phyloP scores from a whole-genome alignment of 305 asterid species.

The Fraxinus nigra region DNA sequence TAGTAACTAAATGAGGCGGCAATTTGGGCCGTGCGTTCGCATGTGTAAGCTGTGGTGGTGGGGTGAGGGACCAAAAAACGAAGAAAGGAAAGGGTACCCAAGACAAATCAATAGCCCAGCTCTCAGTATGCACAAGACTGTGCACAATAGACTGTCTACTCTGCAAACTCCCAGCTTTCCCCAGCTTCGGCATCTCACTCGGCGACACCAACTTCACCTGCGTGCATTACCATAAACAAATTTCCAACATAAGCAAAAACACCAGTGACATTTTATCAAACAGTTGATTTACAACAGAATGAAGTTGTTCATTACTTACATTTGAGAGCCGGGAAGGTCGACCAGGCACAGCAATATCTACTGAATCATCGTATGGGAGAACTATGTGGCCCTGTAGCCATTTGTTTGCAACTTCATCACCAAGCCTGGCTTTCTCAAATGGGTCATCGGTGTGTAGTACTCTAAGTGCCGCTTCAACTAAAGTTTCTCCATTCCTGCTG shows the following conservation, averaged over 20 bases:
- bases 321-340: slow-evolving; percentile 70
- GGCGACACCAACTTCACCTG: slow-evolving; percentile 93
- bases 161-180: slow-evolving; percentile 94
- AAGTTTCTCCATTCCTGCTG: slow-evolving; percentile 37
- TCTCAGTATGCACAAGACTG: slow-evolving; percentile 89
- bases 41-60: neutral
- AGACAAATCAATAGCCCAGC: slow-evolving; percentile 98
- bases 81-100: slow-evolving; percentile 52
- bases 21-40: neutral
- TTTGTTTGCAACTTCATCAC: slow-evolving; percentile 65
- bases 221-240: slow-evolving; percentile 12
- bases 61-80: neutral
- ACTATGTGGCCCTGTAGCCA: slow-evolving; percentile 65
- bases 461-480: slow-evolving; percentile 78
- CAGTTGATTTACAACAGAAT: slow-evolving; percentile 27
- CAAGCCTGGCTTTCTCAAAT: slow-evolving; percentile 76
- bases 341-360: slow-evolving; percentile 55
- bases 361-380: slow-evolving; percentile 43
- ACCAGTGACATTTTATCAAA: slow-evolving; percentile 40
- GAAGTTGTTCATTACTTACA: slow-evolving; percentile 28
- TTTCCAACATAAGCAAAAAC: neutral
- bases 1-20: neutral
- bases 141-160: slow-evolving; percentile 94
- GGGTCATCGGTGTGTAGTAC: slow-evolving; percentile 83
- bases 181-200: slow-evolving; percentile 93